These are phyloP conservation scores for Durusdinium trenchii DNA, from an alignment of 73 alveolate species.

Conservation along the genomic window DNA sequence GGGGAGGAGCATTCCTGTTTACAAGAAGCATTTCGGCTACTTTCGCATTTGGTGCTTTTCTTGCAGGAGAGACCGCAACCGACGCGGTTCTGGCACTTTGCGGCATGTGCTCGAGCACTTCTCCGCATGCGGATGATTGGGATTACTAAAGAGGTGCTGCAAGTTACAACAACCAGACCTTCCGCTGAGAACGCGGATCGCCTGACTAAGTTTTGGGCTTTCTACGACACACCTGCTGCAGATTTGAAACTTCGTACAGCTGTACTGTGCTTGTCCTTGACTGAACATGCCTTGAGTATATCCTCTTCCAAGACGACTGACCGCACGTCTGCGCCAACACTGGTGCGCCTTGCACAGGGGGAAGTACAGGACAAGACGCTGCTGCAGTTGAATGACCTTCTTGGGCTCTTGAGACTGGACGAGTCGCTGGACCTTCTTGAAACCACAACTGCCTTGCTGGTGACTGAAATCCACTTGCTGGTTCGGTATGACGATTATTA, in stretches of 20 bases:
- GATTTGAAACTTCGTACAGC: not conserved
- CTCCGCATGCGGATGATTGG: too few species aligned
- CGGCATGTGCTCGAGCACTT: too few species aligned
- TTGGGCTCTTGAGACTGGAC: not conserved
- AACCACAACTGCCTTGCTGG: not conserved
- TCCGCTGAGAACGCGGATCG: not conserved
- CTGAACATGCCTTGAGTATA: not conserved
- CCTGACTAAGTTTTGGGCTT: not conserved
- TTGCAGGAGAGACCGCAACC: too few species aligned
- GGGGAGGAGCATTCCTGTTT: too few species aligned
- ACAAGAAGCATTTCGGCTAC: too few species aligned
- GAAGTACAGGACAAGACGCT: not conserved
- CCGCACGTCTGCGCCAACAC: not conserved
- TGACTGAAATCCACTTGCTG: not conserved
- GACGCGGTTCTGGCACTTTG: too few species aligned
- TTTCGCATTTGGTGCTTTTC: too few species aligned
- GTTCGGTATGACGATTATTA: not conserved
- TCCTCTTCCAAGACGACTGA: not conserved
- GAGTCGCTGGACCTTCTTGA: not conserved
- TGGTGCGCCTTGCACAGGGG: conserved; percentile 23
- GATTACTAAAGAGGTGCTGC: too few species aligned
- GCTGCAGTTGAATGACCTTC: not conserved
- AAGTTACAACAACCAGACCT: too few species aligned
- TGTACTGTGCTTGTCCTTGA: not conserved
- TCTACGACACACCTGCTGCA: not conserved